phyloP scores from a whole-genome alignment of 345 rosid genomes.

The Bruguiera gymnorhiza region DNA sequence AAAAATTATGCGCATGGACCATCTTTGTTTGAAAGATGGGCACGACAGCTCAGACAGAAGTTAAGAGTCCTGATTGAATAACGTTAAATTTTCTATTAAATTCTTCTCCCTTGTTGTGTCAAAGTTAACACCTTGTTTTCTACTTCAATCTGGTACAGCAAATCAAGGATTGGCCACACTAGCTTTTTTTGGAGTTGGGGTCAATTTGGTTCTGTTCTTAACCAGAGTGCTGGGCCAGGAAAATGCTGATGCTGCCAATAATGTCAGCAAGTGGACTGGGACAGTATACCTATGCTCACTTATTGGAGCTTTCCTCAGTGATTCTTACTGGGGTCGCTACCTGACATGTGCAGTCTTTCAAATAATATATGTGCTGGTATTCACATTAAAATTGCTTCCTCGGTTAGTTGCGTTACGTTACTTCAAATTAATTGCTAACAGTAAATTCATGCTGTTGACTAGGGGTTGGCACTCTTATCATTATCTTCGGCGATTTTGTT shows the following conservation, averaged over 20 bases:
- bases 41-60: too few relatives aligned
- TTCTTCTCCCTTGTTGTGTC: not conserved
- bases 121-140: not conserved
- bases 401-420: not conserved
- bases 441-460: not conserved
- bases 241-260: constrained; percentile 81
- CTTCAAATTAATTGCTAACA: not conserved
- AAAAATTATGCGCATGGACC: too few relatives aligned
- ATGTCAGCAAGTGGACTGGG: constrained; percentile 91
- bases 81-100: too few relatives aligned
- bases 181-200: constrained; percentile 94
- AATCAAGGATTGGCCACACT: constrained; percentile 85
- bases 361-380: constrained; percentile 48
- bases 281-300: constrained; percentile 85
- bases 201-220: constrained; percentile 73
- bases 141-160: constrained; percentile 27
- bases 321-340: constrained; percentile 95
- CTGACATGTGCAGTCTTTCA: constrained; percentile 64
- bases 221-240: constrained; percentile 76
- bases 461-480: constrained; percentile 66
- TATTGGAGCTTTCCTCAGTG: constrained; percentile 88
- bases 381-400: not conserved
- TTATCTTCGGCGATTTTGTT: constrained; percentile 58
- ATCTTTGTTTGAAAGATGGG: too few relatives aligned
- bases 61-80: too few relatives aligned